phyloP scores from a whole-genome alignment of 2,329 filamentous ascomycete species.

The Ceratocystis variospora region DNA sequence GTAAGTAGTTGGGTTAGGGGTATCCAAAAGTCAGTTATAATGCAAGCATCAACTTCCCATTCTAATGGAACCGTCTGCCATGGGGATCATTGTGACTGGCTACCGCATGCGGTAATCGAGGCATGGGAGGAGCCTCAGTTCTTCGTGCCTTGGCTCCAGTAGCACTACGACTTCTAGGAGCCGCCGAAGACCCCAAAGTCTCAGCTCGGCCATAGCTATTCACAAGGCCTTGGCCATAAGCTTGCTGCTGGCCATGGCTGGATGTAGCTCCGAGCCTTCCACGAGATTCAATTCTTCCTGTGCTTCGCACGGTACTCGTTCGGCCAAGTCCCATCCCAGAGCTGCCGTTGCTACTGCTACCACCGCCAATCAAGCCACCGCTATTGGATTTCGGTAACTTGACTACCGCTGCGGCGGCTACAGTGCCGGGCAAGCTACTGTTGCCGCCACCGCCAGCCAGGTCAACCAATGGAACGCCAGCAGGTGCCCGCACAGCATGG shows the following conservation, averaged over 20 bases:
- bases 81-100: slow-evolving; percentile 13
- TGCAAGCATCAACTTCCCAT: background rate
- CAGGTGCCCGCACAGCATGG: slow-evolving; percentile 31
- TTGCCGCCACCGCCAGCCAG: slow-evolving; percentile 26
- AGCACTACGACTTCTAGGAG: background rate
- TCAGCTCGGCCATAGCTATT: background rate
- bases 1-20: no score
- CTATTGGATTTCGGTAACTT: slow-evolving; percentile 6
- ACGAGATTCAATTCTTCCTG: slow-evolving; percentile 10
- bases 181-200: background rate
- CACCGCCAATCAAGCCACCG: background rate
- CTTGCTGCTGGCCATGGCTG: background rate
- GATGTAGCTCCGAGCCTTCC: slow-evolving; percentile 4
- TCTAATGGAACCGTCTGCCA: slow-evolving; percentile 16
- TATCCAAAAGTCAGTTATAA: background rate
- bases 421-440: background rate
- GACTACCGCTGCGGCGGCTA: slow-evolving; percentile 1
- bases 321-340: slow-evolving; percentile 12
- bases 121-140: slow-evolving; percentile 14
- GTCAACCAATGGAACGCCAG: slow-evolving; percentile 35
- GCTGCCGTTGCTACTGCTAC: background rate
- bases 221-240: background rate
- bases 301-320: slow-evolving; percentile 15
- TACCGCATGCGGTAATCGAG: slow-evolving; percentile 16
- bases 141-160: background rate